Evolutionary conservation across 2,329 filamentous ascomycete species (phyloP).

Genomic region (Metarhizium sp.): DNA sequence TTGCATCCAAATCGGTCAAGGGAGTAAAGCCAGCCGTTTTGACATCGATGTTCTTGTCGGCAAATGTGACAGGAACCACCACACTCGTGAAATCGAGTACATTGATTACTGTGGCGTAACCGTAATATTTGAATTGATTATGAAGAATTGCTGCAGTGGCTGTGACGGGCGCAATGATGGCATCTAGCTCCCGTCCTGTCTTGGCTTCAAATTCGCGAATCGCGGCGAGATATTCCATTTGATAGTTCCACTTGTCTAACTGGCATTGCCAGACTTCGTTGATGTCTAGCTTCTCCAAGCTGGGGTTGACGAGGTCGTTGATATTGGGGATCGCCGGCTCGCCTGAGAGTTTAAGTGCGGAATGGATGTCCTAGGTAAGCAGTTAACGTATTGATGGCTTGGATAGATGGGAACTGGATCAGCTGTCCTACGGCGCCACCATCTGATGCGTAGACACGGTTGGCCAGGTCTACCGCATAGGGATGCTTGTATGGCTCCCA

Average conservation of each 20-base stretch:
- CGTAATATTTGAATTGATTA: constrained; percentile 26
- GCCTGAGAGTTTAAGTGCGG: constrained; percentile 18
- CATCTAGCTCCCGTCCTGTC: constrained; percentile 19
- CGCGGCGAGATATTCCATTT: constrained; percentile 21
- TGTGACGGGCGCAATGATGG: constrained; percentile 30
- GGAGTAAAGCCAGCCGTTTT: constrained; percentile 10
- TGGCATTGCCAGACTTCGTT: constrained; percentile 17
- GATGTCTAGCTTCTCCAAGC: constrained; percentile 14
- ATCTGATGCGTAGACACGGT: constrained; percentile 9
- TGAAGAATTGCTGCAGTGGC: constrained; percentile 25
- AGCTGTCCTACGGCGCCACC: background rate
- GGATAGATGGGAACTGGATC: background rate
- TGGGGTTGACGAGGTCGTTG: constrained; percentile 9
- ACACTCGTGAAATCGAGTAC: constrained; percentile 30
- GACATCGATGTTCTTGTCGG: constrained; percentile 15
- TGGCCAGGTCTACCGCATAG: constrained; percentile 15
- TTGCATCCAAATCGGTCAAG: constrained; percentile 11
- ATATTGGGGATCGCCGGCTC: constrained; percentile 28
- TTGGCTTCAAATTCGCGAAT: constrained; percentile 11
- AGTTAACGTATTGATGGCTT: background rate
- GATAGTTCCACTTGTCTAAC: constrained; percentile 23
- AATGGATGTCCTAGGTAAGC: constrained; percentile 16
- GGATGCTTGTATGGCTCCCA: constrained; percentile 23
- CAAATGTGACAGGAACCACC: constrained; percentile 33
- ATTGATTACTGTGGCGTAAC: constrained; percentile 26